Conservation (phyloP, 2,329 filamentous ascomycete species). For the Tolypocladium tundrense region DNA sequence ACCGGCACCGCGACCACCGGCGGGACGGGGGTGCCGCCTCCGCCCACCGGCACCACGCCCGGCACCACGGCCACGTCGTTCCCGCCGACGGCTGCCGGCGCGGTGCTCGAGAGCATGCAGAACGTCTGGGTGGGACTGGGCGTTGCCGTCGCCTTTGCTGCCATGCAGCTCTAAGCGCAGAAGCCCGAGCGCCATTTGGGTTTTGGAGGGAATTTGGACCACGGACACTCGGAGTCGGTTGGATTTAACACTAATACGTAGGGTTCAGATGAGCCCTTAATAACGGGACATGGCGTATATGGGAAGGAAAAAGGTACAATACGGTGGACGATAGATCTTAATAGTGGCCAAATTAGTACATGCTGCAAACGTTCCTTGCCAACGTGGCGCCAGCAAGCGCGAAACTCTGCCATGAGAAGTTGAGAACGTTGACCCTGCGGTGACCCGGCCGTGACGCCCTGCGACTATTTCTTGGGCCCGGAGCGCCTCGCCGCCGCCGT, state of each 20-base stretch:
- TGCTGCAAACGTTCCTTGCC: background rate
- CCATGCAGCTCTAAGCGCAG: constrained; percentile 1
- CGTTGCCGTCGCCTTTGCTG: constrained; percentile 4
- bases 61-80: background rate
- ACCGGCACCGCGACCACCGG: background rate
- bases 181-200: no score
- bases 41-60: background rate
- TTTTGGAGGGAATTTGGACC: background rate
- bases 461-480: background rate
- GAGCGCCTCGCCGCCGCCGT: background rate
- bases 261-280: background rate
- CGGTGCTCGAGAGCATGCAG: background rate
- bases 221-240: background rate
- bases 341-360: background rate
- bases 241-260: background rate
- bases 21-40: background rate
- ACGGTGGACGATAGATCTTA: background rate
- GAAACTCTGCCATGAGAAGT: background rate
- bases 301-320: background rate
- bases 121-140: constrained; percentile 6
- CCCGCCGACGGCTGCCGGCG: background rate
- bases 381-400: no score
- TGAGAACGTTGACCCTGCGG: background rate
- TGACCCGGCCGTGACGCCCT: background rate
- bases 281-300: background rate